Evolutionary conservation across 1,284 basidiomycete species (phyloP), one percentile per base, ranked within the genome.

Genomic region (Thecaphora thlaspeos): DNA sequence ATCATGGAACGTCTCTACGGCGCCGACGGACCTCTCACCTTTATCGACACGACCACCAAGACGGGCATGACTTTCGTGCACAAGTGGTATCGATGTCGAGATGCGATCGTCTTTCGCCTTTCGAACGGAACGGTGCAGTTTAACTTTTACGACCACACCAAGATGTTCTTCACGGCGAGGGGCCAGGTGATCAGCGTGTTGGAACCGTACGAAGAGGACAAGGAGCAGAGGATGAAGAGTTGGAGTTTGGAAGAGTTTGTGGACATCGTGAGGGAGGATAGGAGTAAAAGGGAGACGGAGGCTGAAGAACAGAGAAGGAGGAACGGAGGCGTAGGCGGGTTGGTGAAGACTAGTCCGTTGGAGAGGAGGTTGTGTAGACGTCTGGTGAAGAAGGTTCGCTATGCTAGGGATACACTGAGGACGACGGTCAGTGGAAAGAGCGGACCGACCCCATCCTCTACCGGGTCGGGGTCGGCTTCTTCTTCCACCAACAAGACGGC

Each of bases 91-190:
- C 83, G 94, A 56, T 93, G 93, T 88, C 93, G 93, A 80, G 87
- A 93, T 71, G 91, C 95, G 43, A 94, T 97, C 61, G 87, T 97
- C 30, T 98, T 98, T 83, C 88, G 92, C 80, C 81, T 98, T 76
- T 91, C 89, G 78, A 91, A 95, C 76, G 91, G 92, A 68, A 86
- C 90, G 41, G 80, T 97, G 7, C 93, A 95, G 90, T 94, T 97
- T 84, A 98, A 97, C 82, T 97, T 96, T 79, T 91, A 90, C 80
- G 94, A 98, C 80, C 94, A 98, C 81, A 89, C 89, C 37, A 98
- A 98, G 79, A 81, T 97, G 52, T 87, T 98, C 57, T 82, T 97
- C 48, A 91, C 90, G 8, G 84, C 85, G 2, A 82, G 87, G 30
- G 93, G 89, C 1, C 81, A 88, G 21, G 81, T 88, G 15, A 82